phyloP scores from a whole-genome alignment of 2,329 filamentous ascomycete species.

The Penicillium sp. region DNA sequence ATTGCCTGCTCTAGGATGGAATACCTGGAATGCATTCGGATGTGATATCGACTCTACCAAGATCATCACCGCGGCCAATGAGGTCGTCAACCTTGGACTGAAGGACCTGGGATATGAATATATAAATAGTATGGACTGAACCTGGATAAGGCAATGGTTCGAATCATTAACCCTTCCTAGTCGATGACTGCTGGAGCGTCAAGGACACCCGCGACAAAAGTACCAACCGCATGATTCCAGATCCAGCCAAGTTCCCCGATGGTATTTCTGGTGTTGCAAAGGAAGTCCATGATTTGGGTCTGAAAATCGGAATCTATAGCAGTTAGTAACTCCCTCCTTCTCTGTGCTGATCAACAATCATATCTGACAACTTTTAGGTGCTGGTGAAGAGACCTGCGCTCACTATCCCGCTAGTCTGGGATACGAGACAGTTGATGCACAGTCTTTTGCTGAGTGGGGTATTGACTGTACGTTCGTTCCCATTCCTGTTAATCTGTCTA shows the following conservation, averaged over 20 bases:
- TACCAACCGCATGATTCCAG: slow-evolving; percentile 47
- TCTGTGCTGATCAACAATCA: accelerated
- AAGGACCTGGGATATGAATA: slow-evolving; percentile 52
- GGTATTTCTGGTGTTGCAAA: slow-evolving; percentile 56
- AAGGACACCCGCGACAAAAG: slow-evolving; percentile 43
- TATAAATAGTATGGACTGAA: slow-evolving; percentile 47
- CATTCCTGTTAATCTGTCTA: no score
- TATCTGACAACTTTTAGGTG: slow-evolving; percentile 19
- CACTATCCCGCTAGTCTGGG: slow-evolving; percentile 57
- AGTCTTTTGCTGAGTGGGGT: slow-evolving; percentile 57
- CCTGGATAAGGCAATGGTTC: slow-evolving; percentile 33
- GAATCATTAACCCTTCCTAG: slow-evolving; percentile 11
- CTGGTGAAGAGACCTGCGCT: slow-evolving; percentile 49
- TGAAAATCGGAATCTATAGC: slow-evolving; percentile 65
- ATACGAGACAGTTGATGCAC: slow-evolving; percentile 57
- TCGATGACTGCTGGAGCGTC: slow-evolving; percentile 62
- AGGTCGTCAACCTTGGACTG: slow-evolving; percentile 47
- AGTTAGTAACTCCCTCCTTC: slow-evolving; percentile 27
- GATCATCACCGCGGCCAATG: slow-evolving; percentile 47
- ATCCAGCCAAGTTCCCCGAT: slow-evolving; percentile 54
- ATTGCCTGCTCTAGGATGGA: slow-evolving; percentile 43
- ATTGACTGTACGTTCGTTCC: slow-evolving; percentile 48
- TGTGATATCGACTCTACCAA: slow-evolving; percentile 49
- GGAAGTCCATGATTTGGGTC: slow-evolving; percentile 53
- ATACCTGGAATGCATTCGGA: slow-evolving; percentile 48